Evolutionary conservation across 2,329 filamentous ascomycete genomes (phyloP).

Genomic region (Fusarium euwallaceae): DNA sequence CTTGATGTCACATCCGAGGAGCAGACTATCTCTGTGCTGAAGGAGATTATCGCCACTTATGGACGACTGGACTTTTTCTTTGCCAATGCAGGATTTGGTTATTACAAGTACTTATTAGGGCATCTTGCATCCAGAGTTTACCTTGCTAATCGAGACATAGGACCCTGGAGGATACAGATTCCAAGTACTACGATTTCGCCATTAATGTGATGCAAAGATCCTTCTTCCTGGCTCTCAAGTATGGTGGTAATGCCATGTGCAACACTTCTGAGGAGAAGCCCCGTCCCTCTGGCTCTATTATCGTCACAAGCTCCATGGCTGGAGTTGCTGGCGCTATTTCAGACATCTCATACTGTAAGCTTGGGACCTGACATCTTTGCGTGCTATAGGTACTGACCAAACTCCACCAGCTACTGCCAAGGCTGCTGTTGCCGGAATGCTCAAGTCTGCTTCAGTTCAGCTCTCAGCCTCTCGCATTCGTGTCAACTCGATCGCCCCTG

Average conservation of each 20-base stretch:
- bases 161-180: constrained; percentile 33
- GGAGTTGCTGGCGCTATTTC: neutral
- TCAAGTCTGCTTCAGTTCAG: constrained; percentile 25
- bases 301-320: neutral
- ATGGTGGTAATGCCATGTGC: constrained; percentile 34
- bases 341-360: neutral
- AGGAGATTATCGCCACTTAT: constrained; percentile 10
- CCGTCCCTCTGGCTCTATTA: neutral
- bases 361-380: neutral
- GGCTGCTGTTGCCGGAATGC: constrained; percentile 11
- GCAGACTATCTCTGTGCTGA: constrained; percentile 12
- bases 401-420: constrained; percentile 14
- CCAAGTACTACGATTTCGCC: constrained; percentile 19
- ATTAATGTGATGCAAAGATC: constrained; percentile 30
- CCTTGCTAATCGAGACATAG: neutral
- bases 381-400: neutral
- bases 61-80: constrained; percentile 10
- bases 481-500: constrained; percentile 30
- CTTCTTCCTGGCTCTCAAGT: constrained; percentile 33
- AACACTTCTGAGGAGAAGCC: neutral
- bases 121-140: neutral
- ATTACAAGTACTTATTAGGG: neutral
- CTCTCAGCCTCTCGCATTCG: constrained; percentile 23
- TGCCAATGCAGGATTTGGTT: neutral
- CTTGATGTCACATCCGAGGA: constrained; percentile 20